Percentiles rank a stretch among this genome's conserved stretches.
Conservation (phyloP, 176 grass and related monocot species). For the Typha latifolia region DNA sequence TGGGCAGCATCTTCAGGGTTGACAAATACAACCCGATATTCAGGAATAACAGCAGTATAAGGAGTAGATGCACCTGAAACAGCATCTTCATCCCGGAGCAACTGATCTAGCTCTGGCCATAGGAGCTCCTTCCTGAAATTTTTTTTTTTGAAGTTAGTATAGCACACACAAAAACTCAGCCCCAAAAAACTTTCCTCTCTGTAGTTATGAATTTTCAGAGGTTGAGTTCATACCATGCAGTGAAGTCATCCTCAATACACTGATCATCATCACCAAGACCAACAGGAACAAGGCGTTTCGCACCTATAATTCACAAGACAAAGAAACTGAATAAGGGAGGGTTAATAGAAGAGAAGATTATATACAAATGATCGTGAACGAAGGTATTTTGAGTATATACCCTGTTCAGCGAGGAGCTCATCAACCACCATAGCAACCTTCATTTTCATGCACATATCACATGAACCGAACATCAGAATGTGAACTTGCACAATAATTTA, state of each 20-base stretch:
- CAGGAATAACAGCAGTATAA: conserved; percentile 84
- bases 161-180: background rate
- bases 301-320: conserved; percentile 33
- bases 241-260: conserved; percentile 92
- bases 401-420: conserved; percentile 62
- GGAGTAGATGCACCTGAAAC: conserved; percentile 41
- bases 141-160: background rate
- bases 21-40: conserved; percentile 70
- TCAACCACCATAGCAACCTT: conserved; percentile 76
- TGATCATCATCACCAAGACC: conserved; percentile 90
- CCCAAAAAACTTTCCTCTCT: background rate
- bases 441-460: conserved; percentile 5
- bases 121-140: conserved; percentile 77
- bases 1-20: conserved; percentile 40
- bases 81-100: conserved; percentile 70
- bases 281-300: conserved; percentile 60
- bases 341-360: background rate
- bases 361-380: background rate
- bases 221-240: conserved; percentile 53
- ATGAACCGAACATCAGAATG: background rate
- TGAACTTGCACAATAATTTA: background rate
- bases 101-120: conserved; percentile 72
- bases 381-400: conserved; percentile 23
- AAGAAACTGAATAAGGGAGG: background rate
- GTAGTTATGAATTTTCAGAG: background rate